A percentile compares a stretch with the other conserved stretches of the same genome.
phyloP scores from a whole-genome alignment of 2,329 filamentous ascomycete genomes.

The Colletotrichum siamense region DNA sequence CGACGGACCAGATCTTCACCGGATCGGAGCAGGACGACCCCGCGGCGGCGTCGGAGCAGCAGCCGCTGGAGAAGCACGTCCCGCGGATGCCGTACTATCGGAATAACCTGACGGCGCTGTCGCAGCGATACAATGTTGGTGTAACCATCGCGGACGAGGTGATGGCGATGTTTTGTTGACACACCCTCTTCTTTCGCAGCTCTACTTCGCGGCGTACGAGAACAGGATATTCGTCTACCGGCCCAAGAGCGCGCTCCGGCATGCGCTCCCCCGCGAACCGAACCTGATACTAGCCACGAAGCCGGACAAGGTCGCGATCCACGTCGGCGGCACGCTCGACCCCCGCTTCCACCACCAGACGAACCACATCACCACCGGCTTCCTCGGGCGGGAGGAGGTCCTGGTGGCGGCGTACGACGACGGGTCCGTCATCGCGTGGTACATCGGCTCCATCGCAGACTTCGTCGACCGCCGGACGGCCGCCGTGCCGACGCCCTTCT shows the following conservation, averaged over 20 bases:
- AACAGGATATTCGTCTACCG: slow-evolving; percentile 63
- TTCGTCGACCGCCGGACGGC: slow-evolving; percentile 39
- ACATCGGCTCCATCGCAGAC: slow-evolving; percentile 59
- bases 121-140: slow-evolving; percentile 60
- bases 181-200: slow-evolving; percentile 34
- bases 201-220: slow-evolving; percentile 67
- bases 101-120: slow-evolving; percentile 63
- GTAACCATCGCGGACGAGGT: background rate
- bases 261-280: slow-evolving; percentile 53
- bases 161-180: background rate
- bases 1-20: slow-evolving; percentile 10
- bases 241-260: slow-evolving; percentile 49
- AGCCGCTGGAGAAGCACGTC: slow-evolving; percentile 14
- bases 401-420: slow-evolving; percentile 74
- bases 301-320: slow-evolving; percentile 41
- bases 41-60: background rate
- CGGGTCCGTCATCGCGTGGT: slow-evolving; percentile 76
- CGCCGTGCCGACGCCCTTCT: slow-evolving; percentile 57
- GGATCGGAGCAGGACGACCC: background rate
- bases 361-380: slow-evolving; percentile 73
- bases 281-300: slow-evolving; percentile 55
- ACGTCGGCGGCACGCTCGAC: slow-evolving; percentile 60
- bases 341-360: slow-evolving; percentile 60
- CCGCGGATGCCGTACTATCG: slow-evolving; percentile 44
- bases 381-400: slow-evolving; percentile 74